A percentile compares a stretch with the other conserved stretches of the same genome.
phyloP scores from a whole-genome alignment of 257 asterid genomes.

The Solanum virginianum region DNA sequence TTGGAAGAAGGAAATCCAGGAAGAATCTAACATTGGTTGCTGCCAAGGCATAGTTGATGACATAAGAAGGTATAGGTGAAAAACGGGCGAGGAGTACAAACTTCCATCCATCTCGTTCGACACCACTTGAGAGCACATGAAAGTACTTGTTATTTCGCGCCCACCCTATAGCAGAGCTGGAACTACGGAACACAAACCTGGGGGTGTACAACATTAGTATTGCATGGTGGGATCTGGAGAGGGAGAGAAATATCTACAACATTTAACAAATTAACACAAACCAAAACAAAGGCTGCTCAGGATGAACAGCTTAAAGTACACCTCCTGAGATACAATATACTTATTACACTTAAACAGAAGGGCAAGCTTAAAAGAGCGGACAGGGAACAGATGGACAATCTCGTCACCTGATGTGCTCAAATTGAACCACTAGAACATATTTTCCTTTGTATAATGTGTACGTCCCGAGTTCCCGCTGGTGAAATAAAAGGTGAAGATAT shows the following conservation, averaged over 20 bases:
- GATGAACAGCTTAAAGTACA: not conserved
- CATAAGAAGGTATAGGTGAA: constrained; percentile 90
- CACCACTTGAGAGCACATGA: constrained; percentile 60
- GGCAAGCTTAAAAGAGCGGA: not conserved
- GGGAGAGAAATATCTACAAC: not conserved
- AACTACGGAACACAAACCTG: constrained; percentile 56
- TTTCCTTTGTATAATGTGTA: not conserved
- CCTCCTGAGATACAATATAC: not conserved
- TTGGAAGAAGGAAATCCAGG: constrained; percentile 79
- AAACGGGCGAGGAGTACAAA: constrained; percentile 93
- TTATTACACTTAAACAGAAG: not conserved
- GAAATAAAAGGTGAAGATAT: no score
- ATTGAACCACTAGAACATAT: not conserved
- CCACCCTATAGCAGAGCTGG: constrained; percentile 56
- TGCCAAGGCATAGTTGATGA: constrained; percentile 87
- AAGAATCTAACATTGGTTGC: constrained; percentile 65
- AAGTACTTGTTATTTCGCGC: constrained; percentile 66
- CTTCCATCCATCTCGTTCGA: constrained; percentile 85
- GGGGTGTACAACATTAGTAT: not conserved
- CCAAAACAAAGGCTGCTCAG: not conserved
- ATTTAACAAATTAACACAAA: not conserved
- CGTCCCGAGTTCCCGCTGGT: no score
- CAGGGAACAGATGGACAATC: not conserved
- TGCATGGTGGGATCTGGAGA: not conserved
- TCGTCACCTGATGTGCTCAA: not conserved